Evolutionary conservation across 352 stramenopile species (phyloP), one percentile per base, ranked within the genome.

Genomic region (Globisporangium recalcitrans): DNA sequence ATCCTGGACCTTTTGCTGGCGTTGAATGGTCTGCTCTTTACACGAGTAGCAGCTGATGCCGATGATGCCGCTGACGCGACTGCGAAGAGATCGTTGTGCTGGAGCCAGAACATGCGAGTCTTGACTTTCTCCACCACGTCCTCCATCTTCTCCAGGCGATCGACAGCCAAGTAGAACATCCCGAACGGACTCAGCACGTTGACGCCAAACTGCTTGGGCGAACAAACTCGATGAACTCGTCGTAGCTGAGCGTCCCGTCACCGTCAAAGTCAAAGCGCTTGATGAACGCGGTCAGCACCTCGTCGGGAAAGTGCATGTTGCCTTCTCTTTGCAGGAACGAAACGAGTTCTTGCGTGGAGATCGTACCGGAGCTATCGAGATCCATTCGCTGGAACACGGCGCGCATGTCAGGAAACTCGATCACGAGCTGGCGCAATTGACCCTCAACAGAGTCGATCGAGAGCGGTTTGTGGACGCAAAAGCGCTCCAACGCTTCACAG

Each of bases 21-120:
- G n/a, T n/a, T n/a, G n/a, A n/a, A n/a, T n/a, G n/a, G n/a, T n/a
- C n/a, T n/a, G n/a, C n/a, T n/a, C n/a, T 48, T 26, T 11, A 14
- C 11, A 13, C 5, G 10, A 6, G 46, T 29, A 24, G 42, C 29
- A n/a, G 40, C 47, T 11, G 47, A 36, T n/a, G 32, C 46, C 14
- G 48, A 55, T 19, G 52, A 61, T 21, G 53, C 55, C 10, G 52
- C 29, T 2, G 58, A 69, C n/a, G 58, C 26, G n/a, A 31, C 36
- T 0, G 72, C 54, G 14, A 78, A 74, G 4, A 81, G 53, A 64
- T 85, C 65, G 48, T 78, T 85, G 68, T 85, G 76, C 62, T 85
- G 71, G 58, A 82, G 71, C 76, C 76, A 85, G 52, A 85, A 85
- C 52, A 85, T 68, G 14, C 75, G 65, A 13, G 73, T 80, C 52